Base-by-base conservation (phyloP, 441 rosid species). In the Adansonia gregorii region DNA sequence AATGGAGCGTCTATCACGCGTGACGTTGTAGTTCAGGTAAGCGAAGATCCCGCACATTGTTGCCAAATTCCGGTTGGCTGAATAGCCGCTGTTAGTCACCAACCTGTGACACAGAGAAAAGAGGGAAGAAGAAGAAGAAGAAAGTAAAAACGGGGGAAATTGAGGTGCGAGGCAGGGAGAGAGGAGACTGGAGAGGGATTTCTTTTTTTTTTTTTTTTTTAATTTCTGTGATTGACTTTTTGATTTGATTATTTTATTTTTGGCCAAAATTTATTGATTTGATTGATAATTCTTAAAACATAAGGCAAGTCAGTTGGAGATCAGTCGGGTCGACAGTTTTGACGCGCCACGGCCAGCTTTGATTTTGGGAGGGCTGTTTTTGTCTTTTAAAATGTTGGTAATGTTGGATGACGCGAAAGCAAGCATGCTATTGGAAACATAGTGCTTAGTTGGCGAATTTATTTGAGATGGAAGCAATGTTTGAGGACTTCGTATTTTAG, bases 1-100 rank as follows among this genome's bases (percentile, higher is more conserved):
- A 56, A 76, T 76, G 58, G 20, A 68, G 55, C 74, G 74, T 56
- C 79, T n/a, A 59, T 76, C 79, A 24, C 79, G 79, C 6, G 65
- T 55, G 67, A 69, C 79, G 71, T 76, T 76, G 74, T 56, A 68
- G 67, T 76, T 76, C 31, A 76, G 74, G 55, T 76, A 76, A 46
- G 79, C 79, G 49, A 76, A 76, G 74, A 68, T 76, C 74, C 79
- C 79, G 58, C 79, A 58, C 68, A 76, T 76, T 76, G 39, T 76
- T 22, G 67, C 27, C 48, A 22, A 48, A 63, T 63, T 63, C 69
- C 6, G 45, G 61, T 22, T 52, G 71, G 60, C 9, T 48, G 12
- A 48, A 43, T 65, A 75, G 19, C n/a, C 2, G 56, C 74, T 45
- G 54, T 24, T 19, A 68, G 48, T 8, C 55, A 67, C 24, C 74